Base-by-base conservation (phyloP, 371 early-diverging fungal genomes). In the Mucor mucedo region DNA sequence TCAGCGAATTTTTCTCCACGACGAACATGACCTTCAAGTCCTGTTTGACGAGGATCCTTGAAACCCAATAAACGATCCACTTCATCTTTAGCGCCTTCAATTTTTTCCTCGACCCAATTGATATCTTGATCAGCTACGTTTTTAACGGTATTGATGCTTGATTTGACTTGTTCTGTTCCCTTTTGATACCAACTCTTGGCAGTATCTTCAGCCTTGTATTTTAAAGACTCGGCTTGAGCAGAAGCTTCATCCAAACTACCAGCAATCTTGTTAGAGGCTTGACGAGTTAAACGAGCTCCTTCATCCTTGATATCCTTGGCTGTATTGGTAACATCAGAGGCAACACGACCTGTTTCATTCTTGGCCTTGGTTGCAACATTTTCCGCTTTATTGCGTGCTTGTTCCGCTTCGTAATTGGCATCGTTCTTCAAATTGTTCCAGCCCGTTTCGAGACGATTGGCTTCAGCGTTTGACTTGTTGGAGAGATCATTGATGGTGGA, bases 1-100 rank as follows among this genome's bases (percentile, higher is more conserved):
- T 70, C 71, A 45, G 75, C 75, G 59, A 61, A 74, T 13, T 60
- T 59, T 55, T 74, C 71, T 49, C 75, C 71, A 14, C 75, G 70
- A 14, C 48, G 32, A 16, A 72, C 60, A 30, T 60, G 57, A 4
- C 55, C 71, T 45, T n/a, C 30, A 8, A 42, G 49, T 9, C 55
- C 54, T 3, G 27, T 21, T 1, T 58, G 35, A 1, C 60, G 58
- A 16, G 49, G 47, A 44, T 41, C 52, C 4, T 8, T 4, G 28
- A 29, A 30, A 33, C 49, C 49, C 5, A 67, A 48, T 14, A 66
- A 48, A 38, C 50, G 60, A 39, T 57, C 44, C 11, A 67, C 57
- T 47, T 68, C 64, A 4, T 52, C 61, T 28, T 69, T 75, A 32
- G 60, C 70, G 9, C 27, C 27, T 47, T 47, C 27, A 16, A 60